Evolutionary conservation across 2,329 filamentous ascomycete species (phyloP).

Genomic region (Didymella glomerata): DNA sequence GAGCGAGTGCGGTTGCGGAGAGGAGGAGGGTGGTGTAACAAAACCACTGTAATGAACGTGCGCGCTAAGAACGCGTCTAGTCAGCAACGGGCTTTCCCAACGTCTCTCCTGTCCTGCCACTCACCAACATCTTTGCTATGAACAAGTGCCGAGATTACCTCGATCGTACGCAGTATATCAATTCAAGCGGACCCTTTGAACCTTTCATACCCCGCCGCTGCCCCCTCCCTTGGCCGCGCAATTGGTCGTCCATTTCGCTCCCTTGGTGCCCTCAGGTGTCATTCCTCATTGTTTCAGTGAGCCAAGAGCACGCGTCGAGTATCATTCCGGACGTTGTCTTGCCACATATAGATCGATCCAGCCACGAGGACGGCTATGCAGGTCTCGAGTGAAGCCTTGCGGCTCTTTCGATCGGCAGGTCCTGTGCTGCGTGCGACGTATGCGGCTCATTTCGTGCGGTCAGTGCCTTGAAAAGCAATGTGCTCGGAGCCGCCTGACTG

Average conservation of each 20-base stretch:
- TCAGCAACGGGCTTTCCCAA: slow-evolving; percentile 16
- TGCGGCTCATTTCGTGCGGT: slow-evolving; percentile 20
- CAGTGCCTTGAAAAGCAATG: background rate
- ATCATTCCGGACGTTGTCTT: slow-evolving; percentile 25
- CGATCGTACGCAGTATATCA: slow-evolving; percentile 5
- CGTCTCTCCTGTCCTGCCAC: background rate
- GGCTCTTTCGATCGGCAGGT: slow-evolving; percentile 11
- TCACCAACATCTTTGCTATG: slow-evolving; percentile 23
- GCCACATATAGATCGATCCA: slow-evolving; percentile 14
- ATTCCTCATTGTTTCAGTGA: slow-evolving; percentile 23
- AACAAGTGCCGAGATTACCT: slow-evolving; percentile 13
- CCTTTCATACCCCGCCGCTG: slow-evolving; percentile 17
- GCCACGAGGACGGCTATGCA: slow-evolving; percentile 22
- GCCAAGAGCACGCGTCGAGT: slow-evolving; percentile 16
- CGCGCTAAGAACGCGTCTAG: slow-evolving; percentile 12
- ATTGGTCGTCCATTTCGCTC: slow-evolving; percentile 8
- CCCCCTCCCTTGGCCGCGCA: slow-evolving; percentile 24
- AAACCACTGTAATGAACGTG: slow-evolving; percentile 21
- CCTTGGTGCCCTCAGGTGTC: slow-evolving; percentile 26
- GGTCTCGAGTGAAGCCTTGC: slow-evolving; percentile 14
- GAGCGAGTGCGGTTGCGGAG: slow-evolving; percentile 15
- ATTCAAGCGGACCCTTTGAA: slow-evolving; percentile 6
- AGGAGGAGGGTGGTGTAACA: slow-evolving; percentile 17
- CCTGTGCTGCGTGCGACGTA: slow-evolving; percentile 12
- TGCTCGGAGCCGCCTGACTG: slow-evolving; percentile 1